Conservation (phyloP, 306 rosid species). For the Glycyrrhiza uralensis region DNA sequence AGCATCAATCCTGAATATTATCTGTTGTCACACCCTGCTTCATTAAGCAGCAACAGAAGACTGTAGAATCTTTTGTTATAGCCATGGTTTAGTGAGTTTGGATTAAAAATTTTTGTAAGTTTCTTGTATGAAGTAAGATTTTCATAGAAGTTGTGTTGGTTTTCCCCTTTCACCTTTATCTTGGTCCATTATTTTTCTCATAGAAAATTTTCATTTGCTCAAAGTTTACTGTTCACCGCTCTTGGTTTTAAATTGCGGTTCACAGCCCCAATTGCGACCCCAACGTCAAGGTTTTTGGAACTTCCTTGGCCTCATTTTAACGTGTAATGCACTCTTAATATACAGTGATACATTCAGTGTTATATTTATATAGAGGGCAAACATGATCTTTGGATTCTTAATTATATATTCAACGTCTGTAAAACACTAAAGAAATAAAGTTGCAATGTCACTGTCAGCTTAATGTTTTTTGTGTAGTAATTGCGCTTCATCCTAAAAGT, state of each 20-base stretch:
- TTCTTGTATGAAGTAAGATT: constrained; percentile 13
- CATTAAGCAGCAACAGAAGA: constrained; percentile 12
- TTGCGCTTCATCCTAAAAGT: no score
- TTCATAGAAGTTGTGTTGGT: background rate
- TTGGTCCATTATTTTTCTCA: background rate
- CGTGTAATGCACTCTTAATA: background rate
- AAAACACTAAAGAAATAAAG: no score
- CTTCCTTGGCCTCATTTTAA: no score
- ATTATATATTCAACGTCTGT: no score
- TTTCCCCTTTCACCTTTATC: background rate
- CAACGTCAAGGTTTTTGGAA: no score
- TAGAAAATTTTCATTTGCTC: background rate
- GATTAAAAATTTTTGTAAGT: background rate
- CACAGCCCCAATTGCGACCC: no score
- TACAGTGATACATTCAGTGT: no score
- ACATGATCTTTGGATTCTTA: background rate
- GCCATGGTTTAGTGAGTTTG: background rate
- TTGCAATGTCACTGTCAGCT: no score
- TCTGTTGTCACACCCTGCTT: background rate
- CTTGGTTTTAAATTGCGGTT: no score
- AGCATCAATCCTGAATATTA: background rate
- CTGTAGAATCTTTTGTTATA: background rate
- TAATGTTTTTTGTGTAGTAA: no score
- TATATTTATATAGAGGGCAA: background rate
- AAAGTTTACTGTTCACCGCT: background rate